Evolutionary conservation across 2,329 filamentous ascomycete species (phyloP).

Genomic region (Epichloe coenophiala): DNA sequence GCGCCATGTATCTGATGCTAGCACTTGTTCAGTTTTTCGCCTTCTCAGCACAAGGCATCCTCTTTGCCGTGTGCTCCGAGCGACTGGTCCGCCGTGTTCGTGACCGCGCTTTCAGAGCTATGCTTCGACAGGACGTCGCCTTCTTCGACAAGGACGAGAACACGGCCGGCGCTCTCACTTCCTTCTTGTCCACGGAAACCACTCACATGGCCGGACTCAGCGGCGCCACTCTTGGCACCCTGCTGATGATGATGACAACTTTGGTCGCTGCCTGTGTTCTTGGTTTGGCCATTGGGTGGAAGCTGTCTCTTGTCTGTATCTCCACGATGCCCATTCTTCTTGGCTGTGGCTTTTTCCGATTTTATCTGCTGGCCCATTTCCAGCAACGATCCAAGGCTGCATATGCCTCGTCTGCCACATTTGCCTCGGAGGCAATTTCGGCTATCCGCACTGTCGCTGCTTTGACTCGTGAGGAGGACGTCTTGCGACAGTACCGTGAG

Average conservation of each 20-base stretch:
- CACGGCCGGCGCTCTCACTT: slow-evolving; percentile 75
- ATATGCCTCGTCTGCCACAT: slow-evolving; percentile 70
- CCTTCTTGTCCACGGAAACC: slow-evolving; percentile 78
- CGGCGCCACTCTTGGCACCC: slow-evolving; percentile 74
- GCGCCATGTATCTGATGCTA: slow-evolving; percentile 77
- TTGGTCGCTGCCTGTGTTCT: slow-evolving; percentile 60
- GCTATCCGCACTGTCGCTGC: slow-evolving; percentile 89
- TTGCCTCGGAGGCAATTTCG: slow-evolving; percentile 85
- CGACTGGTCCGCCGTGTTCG: slow-evolving; percentile 71
- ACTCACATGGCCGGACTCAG: slow-evolving; percentile 81
- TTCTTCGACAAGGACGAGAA: slow-evolving; percentile 90
- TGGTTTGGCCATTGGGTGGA: slow-evolving; percentile 70
- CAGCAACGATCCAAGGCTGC: slow-evolving; percentile 66
- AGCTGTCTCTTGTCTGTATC: slow-evolving; percentile 71
- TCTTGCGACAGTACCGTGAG: slow-evolving; percentile 56
- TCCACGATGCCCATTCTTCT: slow-evolving; percentile 66
- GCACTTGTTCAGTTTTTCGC: slow-evolving; percentile 59
- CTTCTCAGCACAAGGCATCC: slow-evolving; percentile 53
- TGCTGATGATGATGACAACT: slow-evolving; percentile 69
- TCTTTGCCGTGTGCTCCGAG: slow-evolving; percentile 80
- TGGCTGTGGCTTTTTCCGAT: slow-evolving; percentile 73
- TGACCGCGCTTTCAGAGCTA: slow-evolving; percentile 68
- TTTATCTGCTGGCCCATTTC: slow-evolving; percentile 71
- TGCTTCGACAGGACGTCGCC: slow-evolving; percentile 82
- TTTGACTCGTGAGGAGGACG: slow-evolving; percentile 74